Base-by-base conservation (phyloP, 257 asterid genomes). In the Rubia yunnanensis region DNA sequence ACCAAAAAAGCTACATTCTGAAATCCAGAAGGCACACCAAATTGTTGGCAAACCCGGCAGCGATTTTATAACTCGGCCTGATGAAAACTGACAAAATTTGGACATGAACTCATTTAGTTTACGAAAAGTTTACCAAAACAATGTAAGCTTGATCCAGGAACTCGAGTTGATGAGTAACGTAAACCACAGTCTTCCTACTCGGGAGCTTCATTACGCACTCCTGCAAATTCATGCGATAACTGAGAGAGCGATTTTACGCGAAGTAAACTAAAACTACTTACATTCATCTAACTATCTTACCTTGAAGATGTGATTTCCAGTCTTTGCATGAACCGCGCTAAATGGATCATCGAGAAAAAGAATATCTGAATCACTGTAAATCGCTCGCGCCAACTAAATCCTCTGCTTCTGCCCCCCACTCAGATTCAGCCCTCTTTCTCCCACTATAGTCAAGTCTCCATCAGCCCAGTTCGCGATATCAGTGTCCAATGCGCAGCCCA, bases 341-440 rank as follows among this genome's bases (percentile, higher is more conserved):
- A 90, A 88, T 67, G 96, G 97, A 79, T 90, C 96, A 35, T 90
- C 96, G 0, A 90, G 81, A 66, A 88, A 69, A 72, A 81, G 81
- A 70, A 88, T 75, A 76, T 88, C 91, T 0, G 95, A 76, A 64
- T 81, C 79, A 64, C 86, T 86, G 34, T 90, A 88, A 35, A 90
- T 74, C 2, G 96, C 97, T 60, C 97, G 76, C 0, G 97, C 97
- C 82, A 90, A 61, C 77, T 90, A 95, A 58, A 88, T 83, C 49
- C 97, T 71, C 67, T 90, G 97, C 66, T 88, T 90, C 65, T 90
- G 97, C 20, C 96, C 96, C 0, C 96, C 96, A 8, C 95, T 88
- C 70, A 88, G 71, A 75, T 80, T 88, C 64, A 78, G 22, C 34
- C 97, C 96, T 67, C 97, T 74, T 52, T 90, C 97, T 22, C 96